Percentiles rank a stretch among this genome's conserved stretches.
Evolutionary conservation across 768 basidiomycete species (phyloP).

Genomic region (Xanthoconium purpureum): DNA sequence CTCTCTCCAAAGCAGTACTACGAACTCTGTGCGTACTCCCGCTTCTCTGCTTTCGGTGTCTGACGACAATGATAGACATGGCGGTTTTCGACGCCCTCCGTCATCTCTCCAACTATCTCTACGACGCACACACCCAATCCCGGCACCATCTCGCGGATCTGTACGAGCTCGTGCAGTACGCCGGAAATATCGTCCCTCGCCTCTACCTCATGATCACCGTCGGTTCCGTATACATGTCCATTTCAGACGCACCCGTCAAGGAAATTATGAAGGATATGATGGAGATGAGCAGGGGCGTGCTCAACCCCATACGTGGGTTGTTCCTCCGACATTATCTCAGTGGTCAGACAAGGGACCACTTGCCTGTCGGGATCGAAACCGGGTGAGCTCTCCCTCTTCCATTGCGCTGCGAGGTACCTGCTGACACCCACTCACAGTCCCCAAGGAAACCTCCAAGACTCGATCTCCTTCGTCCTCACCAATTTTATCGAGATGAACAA

Average conservation of each 20-base stretch:
- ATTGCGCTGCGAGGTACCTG: background rate
- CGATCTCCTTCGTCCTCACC: slow-evolving; percentile 91
- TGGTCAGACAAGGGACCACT: slow-evolving; percentile 92
- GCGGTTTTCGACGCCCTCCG: slow-evolving; percentile 96
- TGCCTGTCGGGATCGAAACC: slow-evolving; percentile 81
- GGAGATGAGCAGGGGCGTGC: slow-evolving; percentile 97
- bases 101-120: slow-evolving; percentile 93
- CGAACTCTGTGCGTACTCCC: slow-evolving; percentile 73
- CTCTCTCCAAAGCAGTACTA: slow-evolving; percentile 98
- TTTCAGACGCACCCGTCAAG: slow-evolving; percentile 94
- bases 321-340: slow-evolving; percentile 96
- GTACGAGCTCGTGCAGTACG: slow-evolving; percentile 99
- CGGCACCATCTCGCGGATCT: slow-evolving; percentile 97
- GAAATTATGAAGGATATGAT: slow-evolving; percentile 99
- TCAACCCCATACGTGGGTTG: slow-evolving; percentile 94
- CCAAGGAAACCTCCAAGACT: slow-evolving; percentile 88
- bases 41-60: background rate
- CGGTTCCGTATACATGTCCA: slow-evolving; percentile 98
- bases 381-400: slow-evolving; percentile 53
- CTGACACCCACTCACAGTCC: slow-evolving; percentile 47
- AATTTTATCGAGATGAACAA: slow-evolving; percentile 99
- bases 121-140: slow-evolving; percentile 88
- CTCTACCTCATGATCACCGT: slow-evolving; percentile 99
- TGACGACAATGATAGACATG: slow-evolving; percentile 64
- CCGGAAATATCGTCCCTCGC: slow-evolving; percentile 91